Evolutionary conservation across 2,329 filamentous ascomycete species (phyloP).

Genomic region (Trichophyton schoenleinii): DNA sequence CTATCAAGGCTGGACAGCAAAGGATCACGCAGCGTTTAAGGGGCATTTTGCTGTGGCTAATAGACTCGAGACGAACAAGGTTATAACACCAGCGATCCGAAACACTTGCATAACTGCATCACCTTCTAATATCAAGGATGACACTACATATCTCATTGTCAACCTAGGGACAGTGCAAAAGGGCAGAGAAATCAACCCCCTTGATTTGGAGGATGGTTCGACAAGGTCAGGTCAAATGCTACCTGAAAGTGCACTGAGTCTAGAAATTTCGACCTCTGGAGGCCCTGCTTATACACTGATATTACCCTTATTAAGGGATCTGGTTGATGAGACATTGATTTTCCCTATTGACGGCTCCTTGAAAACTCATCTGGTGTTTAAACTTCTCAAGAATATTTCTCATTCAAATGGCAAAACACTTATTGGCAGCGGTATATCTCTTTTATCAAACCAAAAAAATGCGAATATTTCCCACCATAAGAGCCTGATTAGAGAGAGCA

Average conservation of each 20-base stretch:
- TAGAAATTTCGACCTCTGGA: slow-evolving; percentile 9
- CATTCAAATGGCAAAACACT: slow-evolving; percentile 10
- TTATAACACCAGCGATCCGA: background rate
- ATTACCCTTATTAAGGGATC: slow-evolving; percentile 19
- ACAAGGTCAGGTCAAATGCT: background rate
- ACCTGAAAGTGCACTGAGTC: slow-evolving; percentile 4
- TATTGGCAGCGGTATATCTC: slow-evolving; percentile 20
- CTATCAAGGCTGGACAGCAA: slow-evolving; percentile 23
- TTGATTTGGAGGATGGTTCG: slow-evolving; percentile 6
- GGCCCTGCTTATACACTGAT: slow-evolving; percentile 6
- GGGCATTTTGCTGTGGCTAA: slow-evolving; percentile 22
- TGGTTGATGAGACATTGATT: slow-evolving; percentile 15
- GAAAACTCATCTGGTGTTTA: slow-evolving; percentile 14
- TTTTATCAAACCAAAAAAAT: slow-evolving; percentile 17
- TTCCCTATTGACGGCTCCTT: slow-evolving; percentile 12
- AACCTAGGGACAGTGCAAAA: slow-evolving; percentile 15
- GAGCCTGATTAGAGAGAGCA: slow-evolving; percentile 23
- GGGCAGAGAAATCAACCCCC: slow-evolving; percentile 7
- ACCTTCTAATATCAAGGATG: background rate
- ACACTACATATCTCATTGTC: slow-evolving; percentile 10
- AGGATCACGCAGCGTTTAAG: slow-evolving; percentile 25
- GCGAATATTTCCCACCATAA: slow-evolving; percentile 21
- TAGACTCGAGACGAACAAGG: slow-evolving; percentile 6
- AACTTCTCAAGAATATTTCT: slow-evolving; percentile 9
- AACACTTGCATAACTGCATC: background rate